These are phyloP conservation scores for Teunomyces tritomae DNA, from an alignment of 805 yeast genomes.

Conservation along the genomic window DNA sequence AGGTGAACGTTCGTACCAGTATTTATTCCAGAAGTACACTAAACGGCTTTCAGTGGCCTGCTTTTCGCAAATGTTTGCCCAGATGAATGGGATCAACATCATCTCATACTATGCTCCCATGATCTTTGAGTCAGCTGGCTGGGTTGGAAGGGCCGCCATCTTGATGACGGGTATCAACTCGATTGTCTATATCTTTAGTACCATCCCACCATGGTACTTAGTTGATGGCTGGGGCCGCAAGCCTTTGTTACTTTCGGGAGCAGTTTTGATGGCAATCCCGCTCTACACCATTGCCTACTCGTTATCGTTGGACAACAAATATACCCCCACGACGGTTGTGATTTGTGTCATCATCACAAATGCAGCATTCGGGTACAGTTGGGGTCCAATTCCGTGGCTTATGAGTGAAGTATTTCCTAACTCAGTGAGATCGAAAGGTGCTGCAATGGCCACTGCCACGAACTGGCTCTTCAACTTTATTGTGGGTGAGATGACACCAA, in stretches of 20 bases:
- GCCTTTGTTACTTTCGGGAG: slow-evolving; percentile 77
- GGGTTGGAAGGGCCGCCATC: slow-evolving; percentile 85
- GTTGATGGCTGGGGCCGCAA: slow-evolving; percentile 92
- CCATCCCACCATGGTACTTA: slow-evolving; percentile 87
- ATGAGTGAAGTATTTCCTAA: slow-evolving; percentile 86
- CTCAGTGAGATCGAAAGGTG: slow-evolving; percentile 83
- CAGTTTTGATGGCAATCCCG: slow-evolving; percentile 74
- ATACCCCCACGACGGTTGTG: slow-evolving; percentile 73
- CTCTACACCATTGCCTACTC: slow-evolving; percentile 62
- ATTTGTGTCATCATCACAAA: slow-evolving; percentile 74
- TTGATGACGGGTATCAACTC: slow-evolving; percentile 80
- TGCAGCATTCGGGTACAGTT: slow-evolving; percentile 81
- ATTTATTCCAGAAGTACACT: slow-evolving; percentile 74
- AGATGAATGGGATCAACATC: slow-evolving; percentile 88
- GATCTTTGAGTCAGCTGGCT: slow-evolving; percentile 93
- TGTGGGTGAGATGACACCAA: slow-evolving; percentile 90
- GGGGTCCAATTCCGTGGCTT: slow-evolving; percentile 96
- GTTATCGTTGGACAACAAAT: slow-evolving; percentile 27
- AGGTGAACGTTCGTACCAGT: slow-evolving; percentile 63
- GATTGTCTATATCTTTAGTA: slow-evolving; percentile 45
- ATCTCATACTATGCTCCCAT: slow-evolving; percentile 91
- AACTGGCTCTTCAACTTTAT: slow-evolving; percentile 92
- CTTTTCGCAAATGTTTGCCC: slow-evolving; percentile 90
- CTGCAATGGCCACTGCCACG: slow-evolving; percentile 85
- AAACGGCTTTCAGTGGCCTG: slow-evolving; percentile 82